A percentile compares a stretch with the other conserved stretches of the same genome.
Conservation (phyloP, 805 yeast species). For the Wickerhamiella nectarea region DNA sequence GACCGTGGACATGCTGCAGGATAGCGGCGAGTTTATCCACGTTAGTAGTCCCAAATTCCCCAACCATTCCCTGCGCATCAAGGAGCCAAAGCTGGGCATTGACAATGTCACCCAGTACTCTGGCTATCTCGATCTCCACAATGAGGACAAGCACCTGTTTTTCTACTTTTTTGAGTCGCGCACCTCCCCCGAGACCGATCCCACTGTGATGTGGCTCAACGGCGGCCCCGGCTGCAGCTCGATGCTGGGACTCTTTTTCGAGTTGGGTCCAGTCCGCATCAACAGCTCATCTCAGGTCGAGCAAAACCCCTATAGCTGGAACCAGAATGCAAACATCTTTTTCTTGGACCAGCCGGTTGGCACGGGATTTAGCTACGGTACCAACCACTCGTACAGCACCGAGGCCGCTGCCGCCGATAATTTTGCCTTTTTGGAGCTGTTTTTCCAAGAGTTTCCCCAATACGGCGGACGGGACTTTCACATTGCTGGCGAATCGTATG, state of each 20-base stretch:
- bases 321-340: constrained; percentile 68
- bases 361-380: constrained; percentile 64
- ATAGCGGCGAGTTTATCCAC: not conserved
- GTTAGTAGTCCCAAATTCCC: constrained; percentile 15
- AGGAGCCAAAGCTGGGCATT: constrained; percentile 57
- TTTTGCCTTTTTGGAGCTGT: constrained; percentile 62
- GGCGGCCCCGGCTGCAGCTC: constrained; percentile 96
- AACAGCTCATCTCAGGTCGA: constrained; percentile 46
- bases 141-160: constrained; percentile 76
- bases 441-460: constrained; percentile 58
- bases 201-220: constrained; percentile 75
- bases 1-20: not conserved
- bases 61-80: constrained; percentile 46
- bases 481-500: constrained; percentile 83
- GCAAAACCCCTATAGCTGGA: constrained; percentile 72
- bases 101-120: constrained; percentile 73
- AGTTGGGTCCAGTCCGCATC: constrained; percentile 69
- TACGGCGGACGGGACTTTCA: constrained; percentile 50
- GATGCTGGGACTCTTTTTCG: constrained; percentile 73
- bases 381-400: constrained; percentile 50
- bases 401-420: constrained; percentile 76
- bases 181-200: constrained; percentile 77
- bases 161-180: constrained; percentile 78
- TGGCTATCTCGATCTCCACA: constrained; percentile 73
- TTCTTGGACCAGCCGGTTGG: constrained; percentile 83